Percentiles rank a stretch among this genome's conserved stretches.
phyloP scores from a whole-genome alignment of 257 asterid genomes.

The Rehmannia glutinosa region DNA sequence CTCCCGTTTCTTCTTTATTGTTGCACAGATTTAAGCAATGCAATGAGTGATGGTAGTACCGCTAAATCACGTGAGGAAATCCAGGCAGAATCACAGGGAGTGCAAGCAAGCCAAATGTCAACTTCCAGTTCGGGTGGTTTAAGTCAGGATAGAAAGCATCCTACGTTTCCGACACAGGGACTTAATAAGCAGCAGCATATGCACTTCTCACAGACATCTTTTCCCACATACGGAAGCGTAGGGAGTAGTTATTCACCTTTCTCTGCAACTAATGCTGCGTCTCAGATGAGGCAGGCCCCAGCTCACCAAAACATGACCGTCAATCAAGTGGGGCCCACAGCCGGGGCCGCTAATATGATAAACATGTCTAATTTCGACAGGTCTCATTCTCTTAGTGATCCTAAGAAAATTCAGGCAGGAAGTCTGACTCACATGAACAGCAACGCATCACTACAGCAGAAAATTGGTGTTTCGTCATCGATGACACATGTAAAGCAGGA shows the following conservation, averaged over 20 bases:
- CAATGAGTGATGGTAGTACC: conserved; percentile 37
- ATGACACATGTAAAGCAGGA: conserved; percentile 62
- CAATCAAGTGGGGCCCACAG: conserved; percentile 41
- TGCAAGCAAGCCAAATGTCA: conserved; percentile 42
- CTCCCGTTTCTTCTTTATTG: conserved; percentile 7
- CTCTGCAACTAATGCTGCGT: conserved; percentile 44
- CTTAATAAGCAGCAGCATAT: conserved; percentile 69
- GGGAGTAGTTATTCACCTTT: conserved; percentile 55
- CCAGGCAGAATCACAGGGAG: conserved; percentile 50
- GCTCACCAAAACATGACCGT: conserved; percentile 50
- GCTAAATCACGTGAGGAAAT: conserved; percentile 58
- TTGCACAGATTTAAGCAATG: conserved; percentile 46
- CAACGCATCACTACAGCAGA: no score
- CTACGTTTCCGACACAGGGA: conserved; percentile 56
- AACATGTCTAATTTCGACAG: conserved; percentile 56
- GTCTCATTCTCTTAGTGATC: conserved; percentile 46
- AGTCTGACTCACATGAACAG: conserved; percentile 29
- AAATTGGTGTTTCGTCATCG: conserved; percentile 40
- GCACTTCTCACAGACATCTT: conserved; percentile 60
- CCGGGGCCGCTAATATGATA: conserved; percentile 47
- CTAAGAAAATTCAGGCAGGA: conserved; percentile 45
- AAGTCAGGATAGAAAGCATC: conserved; percentile 64
- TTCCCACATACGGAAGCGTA: conserved; percentile 47
- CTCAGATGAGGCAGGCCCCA: conserved; percentile 66
- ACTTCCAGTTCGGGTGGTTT: conserved; percentile 39